A percentile compares a stretch with the other conserved stretches of the same genome.
Conservation (phyloP, 2,329 filamentous ascomycete species). For the Lasiodiplodia hormozganensis region DNA sequence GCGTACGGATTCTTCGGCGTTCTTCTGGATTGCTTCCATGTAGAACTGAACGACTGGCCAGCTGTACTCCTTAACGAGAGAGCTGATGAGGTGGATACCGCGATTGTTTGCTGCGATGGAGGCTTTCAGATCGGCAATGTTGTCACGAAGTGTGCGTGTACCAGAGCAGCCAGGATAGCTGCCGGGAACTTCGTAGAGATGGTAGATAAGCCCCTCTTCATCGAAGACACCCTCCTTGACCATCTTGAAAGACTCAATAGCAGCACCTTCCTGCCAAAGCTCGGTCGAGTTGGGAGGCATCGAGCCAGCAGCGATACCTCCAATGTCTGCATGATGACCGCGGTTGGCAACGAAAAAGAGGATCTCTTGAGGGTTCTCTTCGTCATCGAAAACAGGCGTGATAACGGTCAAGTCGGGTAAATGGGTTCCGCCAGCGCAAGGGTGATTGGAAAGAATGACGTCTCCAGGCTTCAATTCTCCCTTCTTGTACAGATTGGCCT, state of each 20-base stretch:
- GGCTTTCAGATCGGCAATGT: constrained; percentile 46
- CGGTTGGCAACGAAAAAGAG: constrained; percentile 40
- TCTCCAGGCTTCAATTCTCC: constrained; percentile 37
- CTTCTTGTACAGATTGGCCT: constrained; percentile 35
- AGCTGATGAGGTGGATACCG: constrained; percentile 46
- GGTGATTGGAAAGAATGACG: constrained; percentile 40
- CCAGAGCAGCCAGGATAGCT: constrained; percentile 42
- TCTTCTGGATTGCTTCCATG: constrained; percentile 49
- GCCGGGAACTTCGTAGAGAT: constrained; percentile 39
- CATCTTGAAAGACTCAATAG: constrained; percentile 52
- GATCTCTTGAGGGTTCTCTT: constrained; percentile 31
- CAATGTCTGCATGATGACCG: constrained; percentile 42
- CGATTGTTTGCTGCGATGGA: constrained; percentile 45
- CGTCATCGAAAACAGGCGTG: constrained; percentile 39
- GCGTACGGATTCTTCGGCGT: constrained; percentile 46
- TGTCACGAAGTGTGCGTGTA: constrained; percentile 43
- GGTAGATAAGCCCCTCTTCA: constrained; percentile 41
- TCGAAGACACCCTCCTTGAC: constrained; percentile 46
- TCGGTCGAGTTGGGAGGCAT: constrained; percentile 53
- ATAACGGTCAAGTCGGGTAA: constrained; percentile 40
- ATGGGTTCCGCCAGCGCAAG: constrained; percentile 40
- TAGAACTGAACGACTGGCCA: constrained; percentile 48
- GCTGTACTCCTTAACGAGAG: constrained; percentile 46
- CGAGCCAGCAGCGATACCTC: constrained; percentile 37
- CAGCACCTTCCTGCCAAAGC: constrained; percentile 57